Percentiles rank a stretch among this genome's conserved stretches.
Evolutionary conservation across 257 asterid species (phyloP).

Genomic region (Solanum medicagineum): DNA sequence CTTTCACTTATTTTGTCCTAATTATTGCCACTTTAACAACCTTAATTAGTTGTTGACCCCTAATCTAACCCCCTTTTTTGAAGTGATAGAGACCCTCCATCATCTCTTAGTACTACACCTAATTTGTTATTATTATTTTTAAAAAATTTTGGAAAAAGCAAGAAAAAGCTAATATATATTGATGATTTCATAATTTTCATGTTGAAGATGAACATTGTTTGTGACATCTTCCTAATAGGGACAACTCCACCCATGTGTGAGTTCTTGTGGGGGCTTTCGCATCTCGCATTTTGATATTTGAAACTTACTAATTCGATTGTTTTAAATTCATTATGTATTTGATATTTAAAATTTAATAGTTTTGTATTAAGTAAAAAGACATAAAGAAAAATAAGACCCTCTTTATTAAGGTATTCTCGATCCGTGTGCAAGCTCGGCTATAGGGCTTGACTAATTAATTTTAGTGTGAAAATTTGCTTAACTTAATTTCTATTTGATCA

Average conservation of each 20-base stretch:
- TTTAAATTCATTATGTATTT: neutral
- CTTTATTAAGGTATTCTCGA: neutral
- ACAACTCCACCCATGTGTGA: neutral
- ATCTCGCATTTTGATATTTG: neutral
- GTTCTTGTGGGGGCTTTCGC: no score
- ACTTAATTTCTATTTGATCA: neutral
- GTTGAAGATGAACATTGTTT: neutral
- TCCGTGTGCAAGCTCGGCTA: neutral
- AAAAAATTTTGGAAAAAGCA: neutral
- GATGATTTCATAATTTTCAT: neutral
- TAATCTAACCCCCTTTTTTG: neutral
- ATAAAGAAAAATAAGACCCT: neutral
- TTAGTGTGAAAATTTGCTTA: neutral
- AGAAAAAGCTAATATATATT: neutral
- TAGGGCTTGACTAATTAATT: neutral
- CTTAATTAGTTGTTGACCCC: constrained; percentile 17
- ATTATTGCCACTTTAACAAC: constrained; percentile 28
- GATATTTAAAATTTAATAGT: no score
- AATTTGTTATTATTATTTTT: neutral
- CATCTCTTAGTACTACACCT: neutral
- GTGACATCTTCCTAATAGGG: neutral
- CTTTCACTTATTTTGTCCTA: constrained; percentile 13
- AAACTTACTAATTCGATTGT: neutral
- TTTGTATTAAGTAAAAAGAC: no score
- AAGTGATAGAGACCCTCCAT: neutral